Evolutionary conservation across 805 yeast genomes (phyloP).

Genomic region (Cyberlindnera mrakii): DNA sequence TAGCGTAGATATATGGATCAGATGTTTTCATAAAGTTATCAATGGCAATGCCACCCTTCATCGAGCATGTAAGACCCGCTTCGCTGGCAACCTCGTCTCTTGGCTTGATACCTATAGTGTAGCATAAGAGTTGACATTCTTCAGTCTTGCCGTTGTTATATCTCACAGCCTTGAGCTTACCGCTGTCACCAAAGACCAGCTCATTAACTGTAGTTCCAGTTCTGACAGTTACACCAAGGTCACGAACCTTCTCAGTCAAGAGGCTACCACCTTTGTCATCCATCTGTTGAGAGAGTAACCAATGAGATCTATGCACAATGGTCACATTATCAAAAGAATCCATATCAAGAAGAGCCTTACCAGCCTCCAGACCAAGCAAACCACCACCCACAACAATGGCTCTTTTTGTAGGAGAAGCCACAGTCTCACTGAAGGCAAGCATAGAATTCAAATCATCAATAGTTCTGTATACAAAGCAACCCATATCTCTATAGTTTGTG

Average conservation of each 20-base stretch:
- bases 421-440: slow-evolving; percentile 20
- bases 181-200: slow-evolving; percentile 30
- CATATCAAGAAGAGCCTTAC: slow-evolving; percentile 30
- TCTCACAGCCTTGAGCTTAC: slow-evolving; percentile 20
- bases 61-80: slow-evolving; percentile 19
- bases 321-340: slow-evolving; percentile 24
- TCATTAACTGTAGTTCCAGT: slow-evolving; percentile 44
- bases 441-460: slow-evolving; percentile 28
- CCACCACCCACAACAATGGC: slow-evolving; percentile 32
- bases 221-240: slow-evolving; percentile 47
- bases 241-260: slow-evolving; percentile 40
- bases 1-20: slow-evolving; percentile 26
- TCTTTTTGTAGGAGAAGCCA: slow-evolving; percentile 7
- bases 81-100: slow-evolving; percentile 28
- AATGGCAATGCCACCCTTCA: slow-evolving; percentile 27
- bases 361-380: slow-evolving; percentile 31
- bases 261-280: slow-evolving; percentile 30
- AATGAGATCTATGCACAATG: slow-evolving; percentile 28
- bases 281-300: slow-evolving; percentile 31
- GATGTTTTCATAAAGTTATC: slow-evolving; percentile 25
- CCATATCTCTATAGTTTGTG: slow-evolving; percentile 21
- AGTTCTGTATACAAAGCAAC: slow-evolving; percentile 30
- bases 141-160: slow-evolving; percentile 26
- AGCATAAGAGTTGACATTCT: slow-evolving; percentile 28
- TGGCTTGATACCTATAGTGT: slow-evolving; percentile 31